These are phyloP conservation scores for Pisolithus tinctorius DNA, from an alignment of 768 basidiomycete genomes.

Conservation along the genomic window DNA sequence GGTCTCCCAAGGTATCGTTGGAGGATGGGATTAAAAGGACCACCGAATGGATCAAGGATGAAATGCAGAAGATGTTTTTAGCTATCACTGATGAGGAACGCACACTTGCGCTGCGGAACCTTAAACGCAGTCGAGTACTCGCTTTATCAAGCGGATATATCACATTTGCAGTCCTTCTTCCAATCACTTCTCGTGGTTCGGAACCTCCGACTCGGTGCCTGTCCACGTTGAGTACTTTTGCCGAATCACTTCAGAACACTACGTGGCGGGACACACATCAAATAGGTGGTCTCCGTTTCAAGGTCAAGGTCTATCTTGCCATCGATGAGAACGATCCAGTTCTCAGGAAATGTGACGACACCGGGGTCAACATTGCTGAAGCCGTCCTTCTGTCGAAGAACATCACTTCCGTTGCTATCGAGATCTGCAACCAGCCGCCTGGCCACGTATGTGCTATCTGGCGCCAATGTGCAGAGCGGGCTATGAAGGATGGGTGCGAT, in stretches of 20 bases:
- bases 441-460: conserved; percentile 51
- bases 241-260: conserved; percentile 37
- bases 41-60: conserved; percentile 38
- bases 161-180: conserved; percentile 48
- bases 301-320: conserved; percentile 42
- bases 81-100: conserved; percentile 6
- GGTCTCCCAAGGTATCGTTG: conserved; percentile 37
- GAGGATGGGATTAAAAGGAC: conserved; percentile 44
- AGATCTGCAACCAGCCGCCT: conserved; percentile 33
- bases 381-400: conserved; percentile 31
- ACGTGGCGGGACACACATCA: conserved; percentile 38
- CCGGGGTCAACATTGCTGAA: conserved; percentile 27
- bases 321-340: conserved; percentile 45
- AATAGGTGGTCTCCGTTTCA: conserved; percentile 27
- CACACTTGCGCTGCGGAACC: conserved; percentile 11
- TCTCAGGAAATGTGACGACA: conserved; percentile 20
- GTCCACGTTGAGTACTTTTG: conserved; percentile 35
- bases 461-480: conserved; percentile 41
- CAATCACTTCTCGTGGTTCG: conserved; percentile 47
- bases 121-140: conserved; percentile 33
- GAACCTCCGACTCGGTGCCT: conserved; percentile 33
- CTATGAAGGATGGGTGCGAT: conserved; percentile 42
- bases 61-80: conserved; percentile 25
- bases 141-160: conserved; percentile 28
- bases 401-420: conserved; percentile 29